A percentile compares a stretch with the other conserved stretches of the same genome.
Evolutionary conservation across 805 yeast species (phyloP).

Genomic region (Saturnispora bothae): DNA sequence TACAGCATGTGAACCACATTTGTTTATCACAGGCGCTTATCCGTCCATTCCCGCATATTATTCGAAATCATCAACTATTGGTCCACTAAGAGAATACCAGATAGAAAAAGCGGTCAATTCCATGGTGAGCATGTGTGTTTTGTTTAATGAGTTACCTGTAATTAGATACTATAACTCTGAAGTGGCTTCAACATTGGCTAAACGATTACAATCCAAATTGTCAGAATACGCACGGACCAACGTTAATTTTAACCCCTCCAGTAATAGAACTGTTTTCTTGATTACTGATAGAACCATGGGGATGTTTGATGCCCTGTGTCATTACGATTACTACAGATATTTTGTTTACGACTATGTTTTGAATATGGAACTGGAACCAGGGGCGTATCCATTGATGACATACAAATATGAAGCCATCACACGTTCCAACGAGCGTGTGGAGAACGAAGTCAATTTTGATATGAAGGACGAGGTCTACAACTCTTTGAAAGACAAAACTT

Average conservation of each 20-base stretch:
- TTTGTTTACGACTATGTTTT: constrained; percentile 67
- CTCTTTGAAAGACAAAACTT: constrained; percentile 19
- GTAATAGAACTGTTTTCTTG: constrained; percentile 46
- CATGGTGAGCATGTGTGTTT: constrained; percentile 60
- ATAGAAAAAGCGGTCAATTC: constrained; percentile 50
- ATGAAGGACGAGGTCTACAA: constrained; percentile 19
- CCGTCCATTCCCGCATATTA: constrained; percentile 66
- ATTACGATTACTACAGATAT: constrained; percentile 86
- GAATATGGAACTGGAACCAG: constrained; percentile 17
- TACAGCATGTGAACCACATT: constrained; percentile 58
- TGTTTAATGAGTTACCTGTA: constrained; percentile 82
- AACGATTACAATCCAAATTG: constrained; percentile 54
- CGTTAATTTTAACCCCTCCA: constrained; percentile 50
- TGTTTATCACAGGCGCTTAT: constrained; percentile 53
- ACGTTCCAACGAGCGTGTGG: constrained; percentile 21
- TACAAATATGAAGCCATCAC: constrained; percentile 19
- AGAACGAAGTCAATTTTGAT: constrained; percentile 20
- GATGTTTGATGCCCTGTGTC: constrained; percentile 70
- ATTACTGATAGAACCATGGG: constrained; percentile 82
- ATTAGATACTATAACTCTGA: constrained; percentile 61
- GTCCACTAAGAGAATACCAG: constrained; percentile 49
- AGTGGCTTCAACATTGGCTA: constrained; percentile 48
- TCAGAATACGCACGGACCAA: constrained; percentile 68
- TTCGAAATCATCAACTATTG: constrained; percentile 43
- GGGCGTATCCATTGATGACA: constrained; percentile 20